A percentile compares a stretch with the other conserved stretches of the same genome.
phyloP scores from a whole-genome alignment of 768 basidiomycete species.

The Phylloporus arenicola region DNA sequence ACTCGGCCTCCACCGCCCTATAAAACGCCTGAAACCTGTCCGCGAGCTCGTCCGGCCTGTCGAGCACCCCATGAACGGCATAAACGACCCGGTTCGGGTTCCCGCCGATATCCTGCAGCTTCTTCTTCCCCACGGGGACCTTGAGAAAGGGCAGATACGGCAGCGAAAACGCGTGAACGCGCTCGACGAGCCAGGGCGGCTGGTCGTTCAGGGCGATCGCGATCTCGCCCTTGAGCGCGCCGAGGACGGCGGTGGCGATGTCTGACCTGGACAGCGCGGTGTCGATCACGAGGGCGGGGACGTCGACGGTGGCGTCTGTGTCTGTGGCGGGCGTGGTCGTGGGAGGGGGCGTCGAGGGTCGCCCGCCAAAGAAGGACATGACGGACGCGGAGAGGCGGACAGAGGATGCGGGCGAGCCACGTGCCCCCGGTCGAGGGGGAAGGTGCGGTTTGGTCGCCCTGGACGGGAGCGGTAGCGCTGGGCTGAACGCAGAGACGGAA shows the following conservation, averaged over 20 bases:
- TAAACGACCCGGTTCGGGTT: slow-evolving; percentile 24
- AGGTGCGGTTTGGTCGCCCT: slow-evolving; percentile 47
- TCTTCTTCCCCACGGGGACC: slow-evolving; percentile 29
- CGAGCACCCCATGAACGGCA: slow-evolving; percentile 37
- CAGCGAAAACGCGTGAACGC: slow-evolving; percentile 49
- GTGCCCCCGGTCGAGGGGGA: slow-evolving; percentile 32
- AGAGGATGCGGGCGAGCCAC: slow-evolving; percentile 16
- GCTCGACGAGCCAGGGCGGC: slow-evolving; percentile 56
- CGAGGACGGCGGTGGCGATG: slow-evolving; percentile 49
- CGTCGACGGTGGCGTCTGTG: slow-evolving; percentile 35
- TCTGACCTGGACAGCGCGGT: slow-evolving; percentile 48
- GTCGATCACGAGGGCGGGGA: slow-evolving; percentile 58
- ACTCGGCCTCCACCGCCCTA: slow-evolving; percentile 56
- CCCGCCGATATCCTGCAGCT: slow-evolving; percentile 27
- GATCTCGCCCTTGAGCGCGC: slow-evolving; percentile 51
- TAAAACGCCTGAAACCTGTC: slow-evolving; percentile 71
- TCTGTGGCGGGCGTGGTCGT: not conserved
- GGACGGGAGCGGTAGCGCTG: slow-evolving; percentile 30
- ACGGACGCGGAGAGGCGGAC: slow-evolving; percentile 69
- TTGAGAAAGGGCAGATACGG: slow-evolving; percentile 57
- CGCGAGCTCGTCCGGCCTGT: slow-evolving; percentile 48
- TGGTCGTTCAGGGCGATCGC: slow-evolving; percentile 41
- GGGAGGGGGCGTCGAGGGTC: slow-evolving; percentile 21
- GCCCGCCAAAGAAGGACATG: slow-evolving; percentile 60
- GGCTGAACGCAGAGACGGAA: slow-evolving; percentile 37